A percentile compares a stretch with the other conserved stretches of the same genome.
phyloP scores from a whole-genome alignment of 352 stramenopile species.

The Blastocystis sp. region DNA sequence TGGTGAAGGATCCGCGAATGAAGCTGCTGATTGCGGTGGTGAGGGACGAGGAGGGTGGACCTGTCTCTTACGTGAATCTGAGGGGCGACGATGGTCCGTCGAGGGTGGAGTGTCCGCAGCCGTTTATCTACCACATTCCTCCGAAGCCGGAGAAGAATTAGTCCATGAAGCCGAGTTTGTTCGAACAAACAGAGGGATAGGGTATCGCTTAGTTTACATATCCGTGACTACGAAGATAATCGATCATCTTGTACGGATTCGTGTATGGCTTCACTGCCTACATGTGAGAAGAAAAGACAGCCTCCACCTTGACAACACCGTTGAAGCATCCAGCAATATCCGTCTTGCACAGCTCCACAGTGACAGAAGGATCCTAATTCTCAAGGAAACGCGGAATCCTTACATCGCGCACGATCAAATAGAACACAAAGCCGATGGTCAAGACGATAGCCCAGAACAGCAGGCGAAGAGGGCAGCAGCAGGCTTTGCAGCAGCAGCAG shows the following conservation, averaged over 20 bases:
- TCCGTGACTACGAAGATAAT: slow-evolving; percentile 43
- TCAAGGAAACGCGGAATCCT: neutral
- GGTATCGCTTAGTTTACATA: slow-evolving; percentile 25
- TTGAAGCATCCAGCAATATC: slow-evolving; percentile 21
- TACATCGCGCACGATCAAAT: slow-evolving; percentile 58
- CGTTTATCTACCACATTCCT: slow-evolving; percentile 53
- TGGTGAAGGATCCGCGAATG: neutral
- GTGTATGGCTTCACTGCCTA: slow-evolving; percentile 44
- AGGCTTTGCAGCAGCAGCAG: neutral
- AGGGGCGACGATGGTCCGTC: neutral
- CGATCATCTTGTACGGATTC: slow-evolving; percentile 39
- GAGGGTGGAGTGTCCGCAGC: neutral
- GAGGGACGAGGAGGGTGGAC: neutral
- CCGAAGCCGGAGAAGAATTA: neutral
- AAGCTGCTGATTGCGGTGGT: slow-evolving; percentile 3
- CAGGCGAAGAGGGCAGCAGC: neutral
- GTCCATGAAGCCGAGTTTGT: slow-evolving; percentile 17
- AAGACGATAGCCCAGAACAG: slow-evolving; percentile 9
- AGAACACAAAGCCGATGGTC: slow-evolving; percentile 39
- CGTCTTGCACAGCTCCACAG: slow-evolving; percentile 29
- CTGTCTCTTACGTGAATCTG: neutral
- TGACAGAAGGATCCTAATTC: slow-evolving; percentile 39
- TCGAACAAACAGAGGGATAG: slow-evolving; percentile 11
- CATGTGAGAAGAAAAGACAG: neutral
- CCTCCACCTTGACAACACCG: neutral